phyloP scores from a whole-genome alignment of 805 yeast species.

The Zygoascus biomembranicola region DNA sequence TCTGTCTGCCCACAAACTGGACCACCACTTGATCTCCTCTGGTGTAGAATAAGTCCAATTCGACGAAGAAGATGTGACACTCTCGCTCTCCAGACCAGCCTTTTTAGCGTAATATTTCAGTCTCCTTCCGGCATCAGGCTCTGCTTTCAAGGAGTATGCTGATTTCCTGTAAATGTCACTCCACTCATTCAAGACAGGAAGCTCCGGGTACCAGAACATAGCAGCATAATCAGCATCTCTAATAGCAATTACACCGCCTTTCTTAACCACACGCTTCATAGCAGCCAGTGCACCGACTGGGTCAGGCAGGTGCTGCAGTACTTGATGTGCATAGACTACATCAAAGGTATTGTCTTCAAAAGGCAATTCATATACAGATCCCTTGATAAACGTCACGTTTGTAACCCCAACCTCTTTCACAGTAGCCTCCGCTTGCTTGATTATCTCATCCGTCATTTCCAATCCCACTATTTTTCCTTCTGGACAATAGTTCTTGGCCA shows the following conservation, averaged over 20 bases:
- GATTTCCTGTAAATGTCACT: conserved; percentile 7
- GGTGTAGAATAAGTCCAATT: conserved; percentile 17
- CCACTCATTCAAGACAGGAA: conserved; percentile 10
- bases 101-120: conserved; percentile 11
- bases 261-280: conserved; percentile 31
- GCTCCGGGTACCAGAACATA: conserved; percentile 17
- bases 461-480: conserved; percentile 28
- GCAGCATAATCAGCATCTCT: conserved; percentile 28
- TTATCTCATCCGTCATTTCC: conserved; percentile 27
- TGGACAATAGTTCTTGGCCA: conserved; percentile 27
- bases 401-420: conserved; percentile 6
- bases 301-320: conserved; percentile 31
- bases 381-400: conserved; percentile 24
- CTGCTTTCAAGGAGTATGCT: conserved; percentile 17
- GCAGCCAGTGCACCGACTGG: conserved; percentile 31
- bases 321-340: conserved; percentile 34
- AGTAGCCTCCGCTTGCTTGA: conserved; percentile 23
- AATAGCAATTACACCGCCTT: conserved; percentile 29
- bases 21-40: conserved; percentile 17
- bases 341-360: conserved; percentile 33
- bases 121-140: conserved; percentile 17
- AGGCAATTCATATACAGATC: conserved; percentile 28
- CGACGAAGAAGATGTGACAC: conserved; percentile 5
- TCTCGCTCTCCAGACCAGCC: conserved; percentile 13
- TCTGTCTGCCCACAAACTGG: conserved; percentile 19